Evolutionary conservation across 768 basidiomycete species (phyloP).

Genomic region (Termitomyces sp.): DNA sequence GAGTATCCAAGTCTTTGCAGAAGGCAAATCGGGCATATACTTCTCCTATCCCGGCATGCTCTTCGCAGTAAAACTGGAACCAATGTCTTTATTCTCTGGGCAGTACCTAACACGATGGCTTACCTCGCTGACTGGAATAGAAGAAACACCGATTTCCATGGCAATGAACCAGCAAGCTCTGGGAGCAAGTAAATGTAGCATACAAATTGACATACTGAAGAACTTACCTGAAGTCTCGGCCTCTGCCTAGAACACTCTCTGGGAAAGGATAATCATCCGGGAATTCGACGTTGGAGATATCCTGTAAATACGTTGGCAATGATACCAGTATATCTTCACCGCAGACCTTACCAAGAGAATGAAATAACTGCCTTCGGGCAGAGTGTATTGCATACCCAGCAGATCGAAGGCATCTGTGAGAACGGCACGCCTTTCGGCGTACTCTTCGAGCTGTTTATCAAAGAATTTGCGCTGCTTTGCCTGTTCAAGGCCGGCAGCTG

Average conservation of each 20-base stretch:
- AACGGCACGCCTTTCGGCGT: constrained; percentile 73
- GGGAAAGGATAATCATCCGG: constrained; percentile 87
- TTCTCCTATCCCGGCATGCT: constrained; percentile 83
- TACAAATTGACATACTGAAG: neutral
- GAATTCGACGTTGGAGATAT: constrained; percentile 70
- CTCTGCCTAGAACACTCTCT: constrained; percentile 64
- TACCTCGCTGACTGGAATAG: constrained; percentile 95
- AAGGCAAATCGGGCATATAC: constrained; percentile 86
- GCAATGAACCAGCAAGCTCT: constrained; percentile 97
- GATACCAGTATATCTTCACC: neutral
- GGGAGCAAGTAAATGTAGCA: neutral
- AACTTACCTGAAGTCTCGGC: constrained; percentile 75
- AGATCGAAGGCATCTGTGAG: constrained; percentile 75
- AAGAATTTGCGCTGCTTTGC: constrained; percentile 72
- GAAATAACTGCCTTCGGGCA: constrained; percentile 91
- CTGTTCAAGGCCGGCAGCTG: constrained; percentile 83
- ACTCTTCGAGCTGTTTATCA: constrained; percentile 67
- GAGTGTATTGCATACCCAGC: constrained; percentile 78
- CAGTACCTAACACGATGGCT: constrained; percentile 14
- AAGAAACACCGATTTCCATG: constrained; percentile 82
- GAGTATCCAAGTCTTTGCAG: constrained; percentile 90
- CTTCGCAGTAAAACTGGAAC: constrained; percentile 82
- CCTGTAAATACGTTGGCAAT: constrained; percentile 32
- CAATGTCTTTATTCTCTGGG: constrained; percentile 2
- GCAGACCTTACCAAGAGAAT: constrained; percentile 61